A percentile compares a stretch with the other conserved stretches of the same genome.
These are phyloP conservation scores for Firmiana major DNA, from an alignment of 345 rosid species.

Conservation along the genomic window DNA sequence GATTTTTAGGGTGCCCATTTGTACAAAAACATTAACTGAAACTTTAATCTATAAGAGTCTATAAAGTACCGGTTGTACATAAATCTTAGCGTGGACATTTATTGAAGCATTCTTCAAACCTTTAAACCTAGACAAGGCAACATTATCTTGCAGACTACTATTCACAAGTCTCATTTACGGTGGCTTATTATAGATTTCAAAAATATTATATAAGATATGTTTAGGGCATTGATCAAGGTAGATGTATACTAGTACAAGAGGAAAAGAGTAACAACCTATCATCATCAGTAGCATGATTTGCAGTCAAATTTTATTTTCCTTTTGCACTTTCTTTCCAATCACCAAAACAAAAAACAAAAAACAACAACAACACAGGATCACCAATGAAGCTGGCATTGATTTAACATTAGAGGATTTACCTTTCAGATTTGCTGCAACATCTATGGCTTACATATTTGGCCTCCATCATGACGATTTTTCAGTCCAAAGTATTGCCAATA, in stretches of 20 bases:
- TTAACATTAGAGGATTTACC: background rate
- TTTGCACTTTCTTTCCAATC: background rate
- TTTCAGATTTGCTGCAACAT: background rate
- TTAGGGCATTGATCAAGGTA: background rate
- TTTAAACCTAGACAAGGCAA: background rate
- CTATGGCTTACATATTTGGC: background rate
- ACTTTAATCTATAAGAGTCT: no score
- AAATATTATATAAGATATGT: background rate
- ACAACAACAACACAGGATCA: background rate
- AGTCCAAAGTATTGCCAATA: background rate
- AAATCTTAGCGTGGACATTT: background rate
- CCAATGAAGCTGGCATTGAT: background rate
- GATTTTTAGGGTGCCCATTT: no score
- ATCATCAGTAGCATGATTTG: background rate
- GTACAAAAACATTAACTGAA: background rate
- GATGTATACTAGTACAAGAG: background rate
- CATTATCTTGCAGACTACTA: background rate
- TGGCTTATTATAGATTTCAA: background rate
- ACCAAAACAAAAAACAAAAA: background rate
- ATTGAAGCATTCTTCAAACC: background rate
- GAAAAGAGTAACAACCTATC: background rate
- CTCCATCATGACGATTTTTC: background rate
- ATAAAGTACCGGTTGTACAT: no score
- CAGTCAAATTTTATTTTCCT: background rate
- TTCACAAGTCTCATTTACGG: background rate